These are phyloP conservation scores for Aleurites moluccanus DNA, from an alignment of 441 rosid genomes.

Conservation along the genomic window DNA sequence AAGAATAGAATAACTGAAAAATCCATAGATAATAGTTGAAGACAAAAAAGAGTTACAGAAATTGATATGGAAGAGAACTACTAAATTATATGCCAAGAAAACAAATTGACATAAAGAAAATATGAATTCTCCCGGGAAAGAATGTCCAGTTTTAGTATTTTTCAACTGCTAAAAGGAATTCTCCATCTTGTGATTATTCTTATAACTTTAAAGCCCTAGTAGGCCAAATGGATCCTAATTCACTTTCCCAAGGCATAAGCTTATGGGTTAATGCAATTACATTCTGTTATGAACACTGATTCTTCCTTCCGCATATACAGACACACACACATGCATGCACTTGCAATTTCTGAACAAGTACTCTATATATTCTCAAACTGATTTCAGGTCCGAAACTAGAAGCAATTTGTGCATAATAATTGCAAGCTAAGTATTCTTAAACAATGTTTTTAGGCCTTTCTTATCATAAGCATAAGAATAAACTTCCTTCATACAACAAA, in stretches of 20 bases:
- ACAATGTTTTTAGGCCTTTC: background rate
- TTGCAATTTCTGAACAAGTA: background rate
- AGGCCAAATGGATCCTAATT: background rate
- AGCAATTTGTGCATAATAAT: background rate
- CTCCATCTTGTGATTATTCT: background rate
- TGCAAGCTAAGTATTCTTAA: background rate
- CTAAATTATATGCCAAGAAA: background rate
- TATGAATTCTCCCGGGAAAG: background rate
- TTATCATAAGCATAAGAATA: background rate
- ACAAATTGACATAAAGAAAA: background rate
- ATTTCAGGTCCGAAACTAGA: background rate
- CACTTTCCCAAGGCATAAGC: conserved; percentile 2
- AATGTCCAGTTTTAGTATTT: background rate
- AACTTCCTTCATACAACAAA: background rate
- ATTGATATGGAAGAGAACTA: background rate
- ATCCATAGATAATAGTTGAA: background rate
- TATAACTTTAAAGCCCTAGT: background rate
- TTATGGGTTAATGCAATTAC: background rate
- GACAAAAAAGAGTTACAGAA: background rate
- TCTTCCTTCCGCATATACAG: background rate
- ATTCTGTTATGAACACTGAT: background rate
- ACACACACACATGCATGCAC: background rate
- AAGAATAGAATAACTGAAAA: background rate
- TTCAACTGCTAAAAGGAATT: background rate
- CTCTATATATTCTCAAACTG: too few species aligned